Conservation (phyloP, 768 basidiomycete genomes). For the Hygrophoropsis aurantiaca region DNA sequence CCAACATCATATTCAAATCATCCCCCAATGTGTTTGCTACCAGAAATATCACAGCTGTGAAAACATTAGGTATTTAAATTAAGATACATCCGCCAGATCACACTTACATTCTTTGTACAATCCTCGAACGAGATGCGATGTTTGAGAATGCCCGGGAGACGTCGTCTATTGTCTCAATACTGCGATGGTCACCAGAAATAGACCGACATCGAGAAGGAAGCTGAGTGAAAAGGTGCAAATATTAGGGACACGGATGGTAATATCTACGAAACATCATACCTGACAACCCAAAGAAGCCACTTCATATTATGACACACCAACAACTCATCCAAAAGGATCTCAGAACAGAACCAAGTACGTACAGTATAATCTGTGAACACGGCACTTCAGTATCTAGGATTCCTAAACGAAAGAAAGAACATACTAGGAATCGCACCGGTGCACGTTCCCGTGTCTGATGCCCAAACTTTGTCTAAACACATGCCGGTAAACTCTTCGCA, state of each 20-base stretch:
- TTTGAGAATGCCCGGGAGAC: not conserved
- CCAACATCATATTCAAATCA: too few species aligned
- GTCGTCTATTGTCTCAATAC: not conserved
- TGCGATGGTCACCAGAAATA: not conserved
- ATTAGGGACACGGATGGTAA: too few species aligned
- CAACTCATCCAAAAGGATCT: not conserved
- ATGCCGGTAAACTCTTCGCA: not conserved
- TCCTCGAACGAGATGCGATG: not conserved
- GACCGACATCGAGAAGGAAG: not conserved
- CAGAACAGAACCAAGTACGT: not conserved
- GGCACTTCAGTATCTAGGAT: not conserved
- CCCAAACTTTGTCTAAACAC: not conserved
- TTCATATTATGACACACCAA: not conserved
- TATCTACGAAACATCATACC: too few species aligned
- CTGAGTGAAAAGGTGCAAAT: not conserved
- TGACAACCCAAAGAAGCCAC: not conserved
- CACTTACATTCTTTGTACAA: not conserved
- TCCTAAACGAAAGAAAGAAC: not conserved
- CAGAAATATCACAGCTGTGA: not conserved
- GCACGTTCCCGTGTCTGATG: not conserved
- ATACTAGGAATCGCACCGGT: not conserved
- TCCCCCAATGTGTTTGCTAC: not conserved
- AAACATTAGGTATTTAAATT: not conserved
- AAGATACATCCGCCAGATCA: too few species aligned
- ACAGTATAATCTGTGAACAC: not conserved